A percentile compares a stretch with the other conserved stretches of the same genome.
Evolutionary conservation across 164 flowering plant species (phyloP).

Genomic region (Vitis riparia): DNA sequence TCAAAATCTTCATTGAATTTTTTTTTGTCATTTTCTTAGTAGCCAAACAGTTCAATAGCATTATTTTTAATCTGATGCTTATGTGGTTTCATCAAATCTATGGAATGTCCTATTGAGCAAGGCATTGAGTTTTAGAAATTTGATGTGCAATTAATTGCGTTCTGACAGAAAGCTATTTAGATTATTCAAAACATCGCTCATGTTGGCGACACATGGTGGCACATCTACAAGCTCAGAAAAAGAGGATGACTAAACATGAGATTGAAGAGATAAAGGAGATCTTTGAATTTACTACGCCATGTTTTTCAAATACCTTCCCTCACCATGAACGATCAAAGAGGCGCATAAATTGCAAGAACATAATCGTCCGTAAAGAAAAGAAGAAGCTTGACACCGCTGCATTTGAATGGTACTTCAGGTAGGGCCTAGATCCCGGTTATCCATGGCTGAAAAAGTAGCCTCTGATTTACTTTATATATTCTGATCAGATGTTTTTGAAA

Average conservation of each 20-base stretch:
- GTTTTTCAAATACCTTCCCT: slow-evolving; percentile 15
- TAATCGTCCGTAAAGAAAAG: slow-evolving; percentile 5
- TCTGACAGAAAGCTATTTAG: slow-evolving; percentile 6
- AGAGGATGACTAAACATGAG: slow-evolving; percentile 15
- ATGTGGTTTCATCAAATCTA: neutral
- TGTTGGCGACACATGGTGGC: slow-evolving; percentile 27
- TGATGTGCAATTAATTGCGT: neutral
- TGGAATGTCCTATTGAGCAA: neutral
- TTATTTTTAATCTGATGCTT: neutral
- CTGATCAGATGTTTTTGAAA: neutral
- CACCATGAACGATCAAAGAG: slow-evolving; percentile 22
- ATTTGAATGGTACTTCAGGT: slow-evolving; percentile 38
- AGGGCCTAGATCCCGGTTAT: slow-evolving; percentile 7
- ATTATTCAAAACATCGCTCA: slow-evolving; percentile 20
- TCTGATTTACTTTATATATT: neutral
- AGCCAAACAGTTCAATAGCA: neutral
- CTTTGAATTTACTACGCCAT: slow-evolving; percentile 14
- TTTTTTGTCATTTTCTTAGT: neutral
- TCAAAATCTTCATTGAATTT: neutral
- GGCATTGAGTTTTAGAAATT: neutral
- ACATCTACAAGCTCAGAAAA: neutral
- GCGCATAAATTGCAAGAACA: slow-evolving; percentile 2
- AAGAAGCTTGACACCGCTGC: slow-evolving; percentile 27
- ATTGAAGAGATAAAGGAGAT: neutral
- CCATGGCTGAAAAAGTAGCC: neutral